Base-by-base conservation (phyloP, 805 yeast species). In the Pichia eremophila region DNA sequence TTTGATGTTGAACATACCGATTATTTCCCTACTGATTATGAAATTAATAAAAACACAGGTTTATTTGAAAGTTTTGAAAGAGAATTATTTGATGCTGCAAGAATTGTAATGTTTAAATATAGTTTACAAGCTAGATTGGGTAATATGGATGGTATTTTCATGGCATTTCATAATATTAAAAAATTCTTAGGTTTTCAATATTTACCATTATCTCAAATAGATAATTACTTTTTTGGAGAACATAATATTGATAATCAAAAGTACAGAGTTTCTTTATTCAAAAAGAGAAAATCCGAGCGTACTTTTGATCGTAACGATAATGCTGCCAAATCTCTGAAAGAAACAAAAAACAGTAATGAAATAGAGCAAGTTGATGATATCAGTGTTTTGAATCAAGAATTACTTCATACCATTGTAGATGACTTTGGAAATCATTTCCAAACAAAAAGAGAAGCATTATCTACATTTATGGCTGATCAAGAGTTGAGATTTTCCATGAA, bases 61-160 rank as follows among this genome's bases (percentile, higher is more conserved):
- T 62, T 64, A 37, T 79, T 65, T 59, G 96, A 88, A 62, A 84
- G 95, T n/a, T 85, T 79, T 61, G 88, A 85, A 56, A 70, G 90
- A 18, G 99, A 91, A 59, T 73, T 75, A 61, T 72, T 69, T 51
- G 98, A 91, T 58, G 72, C 91, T 56, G 76, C 82, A 17, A 68
- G 85, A 49, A 77, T 91, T 2, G 83, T 93, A 0, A 66, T 91
- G 65, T 68, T 91, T 55, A 91, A 91, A 65, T 91, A 91, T 60
- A 76, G 85, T 3, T 71, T 91, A 54, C 98, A 93, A 64, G 98
- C 96, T 0, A 73, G 97, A 52, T 85, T 91, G 39, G 99, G 98
- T 3, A 81, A 85, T 57, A 91, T 93, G 98, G 97, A 90, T 64
- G 99, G 99, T 7, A 87, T 93, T 3, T 88, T 86, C 55, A 73